phyloP scores from a whole-genome alignment of 768 basidiomycete species.

The Hirschioporus abietinus region DNA sequence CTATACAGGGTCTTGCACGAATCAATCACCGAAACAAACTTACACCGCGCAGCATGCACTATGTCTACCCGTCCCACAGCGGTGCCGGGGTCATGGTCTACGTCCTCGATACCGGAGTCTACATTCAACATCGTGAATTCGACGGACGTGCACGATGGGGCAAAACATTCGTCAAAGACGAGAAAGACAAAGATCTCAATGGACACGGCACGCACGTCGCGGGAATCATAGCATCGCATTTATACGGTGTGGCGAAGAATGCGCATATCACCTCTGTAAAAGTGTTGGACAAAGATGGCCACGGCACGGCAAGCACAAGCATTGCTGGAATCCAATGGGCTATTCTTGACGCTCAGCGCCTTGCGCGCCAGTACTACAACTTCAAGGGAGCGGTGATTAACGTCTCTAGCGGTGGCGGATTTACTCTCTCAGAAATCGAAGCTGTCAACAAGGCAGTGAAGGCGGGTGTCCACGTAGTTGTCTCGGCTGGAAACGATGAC shows the following conservation, averaged over 20 bases:
- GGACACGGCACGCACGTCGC: constrained; percentile 8
- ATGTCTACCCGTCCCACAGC: background rate
- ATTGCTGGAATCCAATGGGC: constrained; percentile 6
- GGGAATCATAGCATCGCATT: constrained; percentile 5
- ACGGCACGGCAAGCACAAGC: constrained; percentile 1
- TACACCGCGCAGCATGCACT: background rate
- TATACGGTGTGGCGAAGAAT: constrained; percentile 6
- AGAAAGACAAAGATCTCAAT: background rate
- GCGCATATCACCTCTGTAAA: constrained; percentile 7
- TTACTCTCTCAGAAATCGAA: background rate
- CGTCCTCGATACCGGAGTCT: background rate
- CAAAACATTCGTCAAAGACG: background rate
- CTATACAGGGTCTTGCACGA: background rate
- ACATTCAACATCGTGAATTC: background rate
- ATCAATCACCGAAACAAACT: background rate
- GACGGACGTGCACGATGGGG: background rate
- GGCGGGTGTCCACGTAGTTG: constrained; percentile 1
- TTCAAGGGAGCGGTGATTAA: constrained; percentile 6
- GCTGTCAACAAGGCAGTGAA: constrained; percentile 5
- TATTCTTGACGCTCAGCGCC: constrained; percentile 3
- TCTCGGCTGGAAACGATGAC: constrained; percentile 2
- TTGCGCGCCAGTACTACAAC: constrained; percentile 1
- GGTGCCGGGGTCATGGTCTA: background rate
- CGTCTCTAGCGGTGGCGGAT: constrained; percentile 1
- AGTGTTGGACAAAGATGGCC: background rate